These are phyloP conservation scores for Sporothrix pseudoabietina DNA, from an alignment of 2,329 filamentous ascomycete genomes.

Conservation along the genomic window DNA sequence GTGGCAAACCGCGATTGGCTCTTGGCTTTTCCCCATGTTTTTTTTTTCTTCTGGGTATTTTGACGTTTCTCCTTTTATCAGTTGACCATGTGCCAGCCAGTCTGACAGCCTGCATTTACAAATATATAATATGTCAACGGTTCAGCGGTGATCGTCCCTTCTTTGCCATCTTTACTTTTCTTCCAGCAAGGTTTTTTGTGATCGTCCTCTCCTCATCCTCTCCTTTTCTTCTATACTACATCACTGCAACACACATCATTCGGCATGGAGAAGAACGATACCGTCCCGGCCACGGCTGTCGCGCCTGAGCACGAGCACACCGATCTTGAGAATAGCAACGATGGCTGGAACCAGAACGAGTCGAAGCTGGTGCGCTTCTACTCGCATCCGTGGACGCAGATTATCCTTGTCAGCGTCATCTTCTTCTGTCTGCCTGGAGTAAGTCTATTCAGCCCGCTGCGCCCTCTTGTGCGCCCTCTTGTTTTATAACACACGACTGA, in stretches of 20 bases:
- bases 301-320: not conserved
- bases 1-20: not conserved
- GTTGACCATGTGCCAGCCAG: not conserved
- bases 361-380: slow-evolving; percentile 41
- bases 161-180: not conserved
- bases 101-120: not conserved
- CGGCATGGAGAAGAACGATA: not conserved
- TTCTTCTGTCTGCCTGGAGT: slow-evolving; percentile 53
- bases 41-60: not conserved
- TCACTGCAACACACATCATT: not conserved
- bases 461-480: not conserved
- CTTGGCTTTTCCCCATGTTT: not conserved
- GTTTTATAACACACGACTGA: no score
- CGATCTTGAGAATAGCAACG: not conserved
- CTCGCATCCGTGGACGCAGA: slow-evolving; percentile 52
- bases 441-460: slow-evolving; percentile 34
- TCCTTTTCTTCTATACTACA: not conserved
- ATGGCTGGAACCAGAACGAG: slow-evolving; percentile 23
- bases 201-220: not conserved
- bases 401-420: slow-evolving; percentile 52
- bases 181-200: not conserved
- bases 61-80: not conserved
- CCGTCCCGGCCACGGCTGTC: not conserved
- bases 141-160: not conserved
- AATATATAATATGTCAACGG: not conserved